Evolutionary conservation across 73 alveolate genomes (phyloP).

Genomic region (Stentor roeselii): DNA sequence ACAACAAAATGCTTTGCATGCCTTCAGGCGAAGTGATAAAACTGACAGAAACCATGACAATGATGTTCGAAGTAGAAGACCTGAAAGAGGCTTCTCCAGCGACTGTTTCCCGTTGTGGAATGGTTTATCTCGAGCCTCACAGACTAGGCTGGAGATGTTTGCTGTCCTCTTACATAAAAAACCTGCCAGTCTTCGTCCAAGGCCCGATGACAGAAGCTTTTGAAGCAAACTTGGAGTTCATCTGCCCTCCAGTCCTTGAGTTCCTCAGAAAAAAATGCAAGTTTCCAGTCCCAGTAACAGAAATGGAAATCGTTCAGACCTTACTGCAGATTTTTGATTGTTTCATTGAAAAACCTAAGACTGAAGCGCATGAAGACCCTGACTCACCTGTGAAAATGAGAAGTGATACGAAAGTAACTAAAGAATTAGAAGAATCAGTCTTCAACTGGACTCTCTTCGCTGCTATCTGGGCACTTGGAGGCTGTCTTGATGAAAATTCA

Average conservation of each 20-base stretch:
- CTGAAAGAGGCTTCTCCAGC: constrained; percentile 99
- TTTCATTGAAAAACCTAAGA: constrained; percentile 8
- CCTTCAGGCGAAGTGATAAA: constrained; percentile 94
- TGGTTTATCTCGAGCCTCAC: constrained; percentile 99
- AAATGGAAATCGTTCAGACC: constrained; percentile 47
- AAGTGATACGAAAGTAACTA: constrained; percentile 46
- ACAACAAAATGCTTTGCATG: constrained; percentile 93
- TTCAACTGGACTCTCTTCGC: constrained; percentile 82
- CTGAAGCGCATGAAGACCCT: constrained; percentile 57
- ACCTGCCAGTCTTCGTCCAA: constrained; percentile 3
- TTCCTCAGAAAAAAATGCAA: constrained; percentile 40
- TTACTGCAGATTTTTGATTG: constrained; percentile 51
- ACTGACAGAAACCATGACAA: constrained; percentile 93
- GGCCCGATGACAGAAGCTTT: background rate
- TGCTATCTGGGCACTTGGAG: constrained; percentile 98
- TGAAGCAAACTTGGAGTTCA: background rate
- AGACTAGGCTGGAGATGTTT: constrained; percentile 52
- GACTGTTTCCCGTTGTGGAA: constrained; percentile 99
- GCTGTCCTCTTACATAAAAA: constrained; percentile 30
- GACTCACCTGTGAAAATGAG: constrained; percentile 32
- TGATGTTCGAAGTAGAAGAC: constrained; percentile 99
- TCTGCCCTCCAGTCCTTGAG: constrained; percentile 20
- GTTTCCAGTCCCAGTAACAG: constrained; percentile 58
- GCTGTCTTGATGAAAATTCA: constrained; percentile 91
- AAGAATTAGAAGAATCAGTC: constrained; percentile 86